phyloP scores from a whole-genome alignment of 257 asterid genomes.

The Echites panduratus region DNA sequence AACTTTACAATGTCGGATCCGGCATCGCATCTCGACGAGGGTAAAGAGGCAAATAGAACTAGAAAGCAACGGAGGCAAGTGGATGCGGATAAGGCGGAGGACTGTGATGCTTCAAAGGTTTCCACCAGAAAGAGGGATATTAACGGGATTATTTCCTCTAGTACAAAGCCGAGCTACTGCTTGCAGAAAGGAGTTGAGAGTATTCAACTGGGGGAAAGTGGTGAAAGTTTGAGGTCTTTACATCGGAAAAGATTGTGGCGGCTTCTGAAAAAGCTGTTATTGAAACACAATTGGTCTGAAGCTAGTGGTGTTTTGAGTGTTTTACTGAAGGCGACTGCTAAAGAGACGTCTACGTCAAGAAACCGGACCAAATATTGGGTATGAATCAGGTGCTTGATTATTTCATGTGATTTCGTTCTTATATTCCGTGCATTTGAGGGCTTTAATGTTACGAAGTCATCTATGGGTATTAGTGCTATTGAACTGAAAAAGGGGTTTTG shows the following conservation, averaged over 20 bases:
- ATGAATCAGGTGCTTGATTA: neutral
- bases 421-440: neutral
- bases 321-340: conserved; percentile 49
- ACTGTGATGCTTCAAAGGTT: neutral
- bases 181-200: conserved; percentile 41
- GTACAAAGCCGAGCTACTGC: conserved; percentile 52
- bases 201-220: conserved; percentile 15
- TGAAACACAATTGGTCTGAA: conserved; percentile 58
- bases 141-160: neutral
- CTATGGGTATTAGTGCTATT: too few relatives aligned
- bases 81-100: neutral
- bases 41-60: neutral
- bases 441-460: neutral
- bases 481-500: neutral
- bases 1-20: neutral
- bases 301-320: conserved; percentile 72
- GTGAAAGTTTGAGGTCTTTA: conserved; percentile 35
- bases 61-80: neutral
- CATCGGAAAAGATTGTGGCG: conserved; percentile 48
- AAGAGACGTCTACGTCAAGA: conserved; percentile 33
- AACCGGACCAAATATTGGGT: conserved; percentile 75
- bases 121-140: neutral
- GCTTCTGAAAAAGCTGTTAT: conserved; percentile 37
- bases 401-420: neutral
- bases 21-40: neutral